Conservation (phyloP, 2,329 filamentous ascomycete species). For the Aspergillus piperis region DNA sequence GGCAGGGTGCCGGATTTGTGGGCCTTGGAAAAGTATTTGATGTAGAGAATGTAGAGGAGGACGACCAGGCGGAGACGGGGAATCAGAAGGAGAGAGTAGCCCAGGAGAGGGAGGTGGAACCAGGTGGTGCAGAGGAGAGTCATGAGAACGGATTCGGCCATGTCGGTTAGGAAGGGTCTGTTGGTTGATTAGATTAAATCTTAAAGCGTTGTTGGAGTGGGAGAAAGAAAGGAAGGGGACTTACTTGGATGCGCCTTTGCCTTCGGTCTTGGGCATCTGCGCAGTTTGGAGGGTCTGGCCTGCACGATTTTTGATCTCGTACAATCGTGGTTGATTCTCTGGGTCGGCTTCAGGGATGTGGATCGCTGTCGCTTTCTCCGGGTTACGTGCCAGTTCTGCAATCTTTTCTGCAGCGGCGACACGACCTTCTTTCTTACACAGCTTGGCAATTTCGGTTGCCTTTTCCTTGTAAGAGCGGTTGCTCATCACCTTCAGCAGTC, state of each 20-base stretch:
- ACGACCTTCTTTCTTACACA: conserved; percentile 26
- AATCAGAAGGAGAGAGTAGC: conserved; percentile 80
- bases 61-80: conserved; percentile 74
- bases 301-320: conserved; percentile 15
- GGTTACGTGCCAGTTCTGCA: conserved; percentile 20
- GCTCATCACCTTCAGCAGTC: conserved; percentile 27
- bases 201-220: no score
- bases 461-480: conserved; percentile 23
- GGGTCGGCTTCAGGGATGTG: conserved; percentile 18
- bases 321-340: conserved; percentile 13
- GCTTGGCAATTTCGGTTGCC: conserved; percentile 16
- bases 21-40: conserved; percentile 68
- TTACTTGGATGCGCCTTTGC: conserved; percentile 15
- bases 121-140: conserved; percentile 21
- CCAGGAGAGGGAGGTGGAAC: conserved; percentile 61
- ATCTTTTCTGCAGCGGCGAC: conserved; percentile 23
- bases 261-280: conserved; percentile 2
- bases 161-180: conserved; percentile 14
- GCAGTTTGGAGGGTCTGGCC: conserved; percentile 15
- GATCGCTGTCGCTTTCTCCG: conserved; percentile 21
- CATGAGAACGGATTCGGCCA: conserved; percentile 18
- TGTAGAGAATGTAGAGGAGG: conserved; percentile 71
- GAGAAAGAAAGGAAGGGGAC: neutral
- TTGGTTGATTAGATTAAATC: neutral
- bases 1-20: conserved; percentile 68